These are phyloP conservation scores for Zasmidium cellare DNA, from an alignment of 2,329 filamentous ascomycete species.

Conservation along the genomic window DNA sequence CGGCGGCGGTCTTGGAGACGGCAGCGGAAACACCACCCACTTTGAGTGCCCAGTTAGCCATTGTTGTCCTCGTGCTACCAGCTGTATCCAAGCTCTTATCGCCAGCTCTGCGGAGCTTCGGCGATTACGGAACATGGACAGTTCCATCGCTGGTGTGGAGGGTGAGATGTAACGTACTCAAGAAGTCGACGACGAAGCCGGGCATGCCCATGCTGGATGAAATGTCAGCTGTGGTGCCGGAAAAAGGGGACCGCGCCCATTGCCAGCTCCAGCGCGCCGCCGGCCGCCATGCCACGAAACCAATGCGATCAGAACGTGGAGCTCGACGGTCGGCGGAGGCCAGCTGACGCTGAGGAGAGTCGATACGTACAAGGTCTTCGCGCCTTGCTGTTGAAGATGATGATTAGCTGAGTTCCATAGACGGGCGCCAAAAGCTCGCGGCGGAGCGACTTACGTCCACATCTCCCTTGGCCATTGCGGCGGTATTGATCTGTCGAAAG, in stretches of 20 bases:
- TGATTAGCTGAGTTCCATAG: slow-evolving; percentile 10
- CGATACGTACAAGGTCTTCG: slow-evolving; percentile 14
- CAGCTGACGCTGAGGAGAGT: not conserved
- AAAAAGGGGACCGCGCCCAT: slow-evolving; percentile 4
- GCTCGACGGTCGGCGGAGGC: not conserved
- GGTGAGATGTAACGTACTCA: slow-evolving; percentile 72
- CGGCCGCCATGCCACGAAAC: not conserved
- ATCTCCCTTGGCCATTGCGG: slow-evolving; percentile 28
- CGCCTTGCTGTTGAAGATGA: slow-evolving; percentile 10
- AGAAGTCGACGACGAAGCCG: slow-evolving; percentile 95
- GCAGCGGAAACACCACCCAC: slow-evolving; percentile 99
- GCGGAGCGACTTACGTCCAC: slow-evolving; percentile 13
- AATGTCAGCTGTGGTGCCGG: slow-evolving; percentile 5
- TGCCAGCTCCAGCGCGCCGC: slow-evolving; percentile 1
- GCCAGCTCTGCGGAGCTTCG: slow-evolving; percentile 20
- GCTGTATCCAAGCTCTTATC: slow-evolving; percentile 32
- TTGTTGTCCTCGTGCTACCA: slow-evolving; percentile 10
- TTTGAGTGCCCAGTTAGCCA: slow-evolving; percentile 53
- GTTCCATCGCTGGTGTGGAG: slow-evolving; percentile 5
- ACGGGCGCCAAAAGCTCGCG: slow-evolving; percentile 13
- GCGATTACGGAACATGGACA: slow-evolving; percentile 9
- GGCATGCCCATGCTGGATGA: slow-evolving; percentile 34
- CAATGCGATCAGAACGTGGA: not conserved
- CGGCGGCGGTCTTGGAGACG: slow-evolving; percentile 99
- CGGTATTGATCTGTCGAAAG: slow-evolving; percentile 19